A percentile compares a stretch with the other conserved stretches of the same genome.
Conservation (phyloP, 2,329 filamentous ascomycete genomes). For the Botrytis squamosa region DNA sequence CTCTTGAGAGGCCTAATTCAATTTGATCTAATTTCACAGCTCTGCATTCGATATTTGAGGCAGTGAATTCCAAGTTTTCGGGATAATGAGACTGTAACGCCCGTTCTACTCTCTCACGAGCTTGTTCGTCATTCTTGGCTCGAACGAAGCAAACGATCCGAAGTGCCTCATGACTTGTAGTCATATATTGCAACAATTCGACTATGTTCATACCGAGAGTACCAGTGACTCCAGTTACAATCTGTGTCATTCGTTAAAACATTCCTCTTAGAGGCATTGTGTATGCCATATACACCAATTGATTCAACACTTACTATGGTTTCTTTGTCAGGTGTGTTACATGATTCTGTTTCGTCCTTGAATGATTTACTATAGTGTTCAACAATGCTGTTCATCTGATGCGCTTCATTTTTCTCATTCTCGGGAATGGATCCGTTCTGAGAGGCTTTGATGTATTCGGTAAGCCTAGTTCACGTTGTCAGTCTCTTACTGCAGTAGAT, state of each 20-base stretch:
- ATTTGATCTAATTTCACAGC: conserved; percentile 48
- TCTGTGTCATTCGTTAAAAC: conserved; percentile 23
- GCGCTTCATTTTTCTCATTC: conserved; percentile 3
- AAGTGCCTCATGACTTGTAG: conserved; percentile 47
- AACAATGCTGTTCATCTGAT: neutral
- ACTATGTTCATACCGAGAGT: conserved; percentile 53
- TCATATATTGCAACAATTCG: conserved; percentile 38
- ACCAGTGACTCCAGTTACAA: conserved; percentile 52
- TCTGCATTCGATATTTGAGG: conserved; percentile 33
- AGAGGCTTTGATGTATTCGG: conserved; percentile 14
- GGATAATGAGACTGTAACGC: conserved; percentile 41
- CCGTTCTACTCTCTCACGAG: conserved; percentile 46
- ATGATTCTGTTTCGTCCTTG: neutral
- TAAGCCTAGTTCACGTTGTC: neutral
- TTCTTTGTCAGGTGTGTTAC: neutral
- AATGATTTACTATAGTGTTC: neutral
- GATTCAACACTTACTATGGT: neutral
- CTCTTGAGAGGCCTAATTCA: conserved; percentile 48
- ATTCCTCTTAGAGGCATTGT: neutral
- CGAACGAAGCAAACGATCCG: conserved; percentile 49
- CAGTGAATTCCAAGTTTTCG: neutral
- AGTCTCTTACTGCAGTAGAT: neutral
- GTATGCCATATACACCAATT: neutral
- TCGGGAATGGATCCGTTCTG: neutral
- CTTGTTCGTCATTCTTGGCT: conserved; percentile 44